phyloP scores from a whole-genome alignment of 106 monocot genomes.

The Amphibolis antarctica region DNA sequence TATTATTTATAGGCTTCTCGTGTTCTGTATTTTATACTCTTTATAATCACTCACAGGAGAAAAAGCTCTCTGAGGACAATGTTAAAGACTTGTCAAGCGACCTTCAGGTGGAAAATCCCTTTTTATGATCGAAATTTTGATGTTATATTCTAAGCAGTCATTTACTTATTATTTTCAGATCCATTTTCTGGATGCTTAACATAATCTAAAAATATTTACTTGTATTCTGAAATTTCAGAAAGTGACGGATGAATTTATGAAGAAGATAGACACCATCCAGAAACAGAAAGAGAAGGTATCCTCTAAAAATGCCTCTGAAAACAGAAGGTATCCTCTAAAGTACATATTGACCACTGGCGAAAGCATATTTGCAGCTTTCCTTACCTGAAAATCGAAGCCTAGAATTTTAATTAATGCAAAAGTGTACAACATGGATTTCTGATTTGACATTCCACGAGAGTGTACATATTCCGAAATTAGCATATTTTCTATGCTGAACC shows the following conservation, averaged over 20 bases:
- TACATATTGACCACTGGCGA: neutral
- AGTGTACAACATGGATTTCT: too few species aligned
- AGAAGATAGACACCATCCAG: constrained; percentile 72
- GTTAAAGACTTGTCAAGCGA: constrained; percentile 89
- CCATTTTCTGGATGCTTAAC: neutral
- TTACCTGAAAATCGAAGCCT: neutral
- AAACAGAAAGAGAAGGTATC: constrained; percentile 92
- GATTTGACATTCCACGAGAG: too few species aligned
- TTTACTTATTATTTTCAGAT: neutral
- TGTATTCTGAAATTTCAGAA: constrained; percentile 27
- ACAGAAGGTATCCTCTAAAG: neutral
- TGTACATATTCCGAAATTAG: too few species aligned
- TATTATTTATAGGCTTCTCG: neutral
- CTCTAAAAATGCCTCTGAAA: neutral
- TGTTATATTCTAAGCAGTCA: neutral
- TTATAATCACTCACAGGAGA: constrained; percentile 44
- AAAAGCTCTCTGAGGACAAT: constrained; percentile 98
- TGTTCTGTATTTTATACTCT: neutral
- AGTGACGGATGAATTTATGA: constrained; percentile 82
- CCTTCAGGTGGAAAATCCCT: constrained; percentile 49
- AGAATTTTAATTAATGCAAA: too few species aligned
- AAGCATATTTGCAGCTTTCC: neutral
- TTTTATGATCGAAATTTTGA: neutral
- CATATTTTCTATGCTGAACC: too few species aligned
- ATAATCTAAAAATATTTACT: neutral